Evolutionary conservation across 495 filamentous ascomycete species (phyloP), one percentile per base, ranked within the genome.

Genomic region (Friedmanniomyces simplex): DNA sequence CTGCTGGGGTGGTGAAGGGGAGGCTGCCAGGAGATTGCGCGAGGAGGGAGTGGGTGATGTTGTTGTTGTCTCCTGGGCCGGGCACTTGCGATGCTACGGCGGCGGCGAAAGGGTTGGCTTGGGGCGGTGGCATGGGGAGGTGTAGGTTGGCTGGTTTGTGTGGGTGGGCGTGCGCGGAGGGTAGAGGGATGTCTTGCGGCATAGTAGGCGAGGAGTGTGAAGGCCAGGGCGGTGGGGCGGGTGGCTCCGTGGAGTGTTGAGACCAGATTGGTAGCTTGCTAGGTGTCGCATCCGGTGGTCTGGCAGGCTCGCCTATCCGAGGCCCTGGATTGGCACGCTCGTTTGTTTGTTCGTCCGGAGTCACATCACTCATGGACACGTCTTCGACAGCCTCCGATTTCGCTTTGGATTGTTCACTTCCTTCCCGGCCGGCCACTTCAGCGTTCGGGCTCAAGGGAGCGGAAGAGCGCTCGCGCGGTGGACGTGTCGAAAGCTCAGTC

Each of bases 21-120:
- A 73, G 67, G 45, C 71, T 70, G 50, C 77, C 75, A 16, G 83
- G 78, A 0, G 84, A 82, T 41, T 82, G 81, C 0, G 72, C 61
- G 1, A 72, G 41, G 12, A 74, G 68, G 34, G 54, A 58, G 14
- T 55, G 49, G 18, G 75, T 69, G 34, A 57, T 60, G n/a, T n/a
- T n/a, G 14, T n/a, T n/a, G n/a, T 54, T 54, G 22, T 56, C 28
- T 32, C 28, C 28, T 10, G n/a, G 10, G 10, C 28, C 4, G 4
- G 10, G 28, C 28, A 10, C 28, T 10, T 3, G 28, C 28, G 10
- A 32, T 51, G 52, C 6, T 53, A 61, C 2, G 64, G 60, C 1
- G 68, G 25, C 42, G 52, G 61, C 22, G 41, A 63, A 55, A 28
- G 49, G 48, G 28, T 60, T 53, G 13, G 46, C 8, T 16, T 57